Conservation (phyloP, 305 asterid species). For the Fraxinus paxiana region DNA sequence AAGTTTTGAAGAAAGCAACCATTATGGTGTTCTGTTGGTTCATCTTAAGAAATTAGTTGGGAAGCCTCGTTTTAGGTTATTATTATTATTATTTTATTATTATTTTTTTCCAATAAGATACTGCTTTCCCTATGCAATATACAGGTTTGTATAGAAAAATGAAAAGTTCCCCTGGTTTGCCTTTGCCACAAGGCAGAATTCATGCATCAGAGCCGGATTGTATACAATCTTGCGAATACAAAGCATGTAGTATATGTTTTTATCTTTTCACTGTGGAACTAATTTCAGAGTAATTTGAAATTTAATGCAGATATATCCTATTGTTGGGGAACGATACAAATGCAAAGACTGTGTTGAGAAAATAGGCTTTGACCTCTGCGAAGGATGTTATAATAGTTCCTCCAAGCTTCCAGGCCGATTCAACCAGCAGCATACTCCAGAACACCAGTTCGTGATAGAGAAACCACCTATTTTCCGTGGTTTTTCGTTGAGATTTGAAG, state of each 20-base stretch:
- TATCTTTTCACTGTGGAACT: background rate
- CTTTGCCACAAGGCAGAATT: background rate
- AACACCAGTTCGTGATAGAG: constrained; percentile 45
- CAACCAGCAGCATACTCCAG: constrained; percentile 75
- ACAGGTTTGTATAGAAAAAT: background rate
- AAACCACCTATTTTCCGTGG: constrained; percentile 3
- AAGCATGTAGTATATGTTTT: background rate
- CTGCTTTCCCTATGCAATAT: background rate
- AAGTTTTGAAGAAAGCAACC: background rate
- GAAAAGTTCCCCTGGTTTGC: background rate
- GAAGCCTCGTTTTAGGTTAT: background rate
- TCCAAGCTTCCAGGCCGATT: constrained; percentile 71
- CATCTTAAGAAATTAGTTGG: background rate
- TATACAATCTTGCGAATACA: background rate
- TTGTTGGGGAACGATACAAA: constrained; percentile 62
- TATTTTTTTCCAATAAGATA: background rate
- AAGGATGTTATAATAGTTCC: constrained; percentile 46
- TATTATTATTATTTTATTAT: no score
- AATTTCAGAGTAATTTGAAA: background rate
- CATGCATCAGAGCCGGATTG: background rate
- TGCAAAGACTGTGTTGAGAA: constrained; percentile 67
- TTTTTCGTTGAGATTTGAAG: constrained; percentile 12
- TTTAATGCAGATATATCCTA: constrained; percentile 58
- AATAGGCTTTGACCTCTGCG: constrained; percentile 70
- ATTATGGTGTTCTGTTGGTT: background rate